Conservation (phyloP, 352 stramenopile genomes). For the Phytophthora agathidicida region DNA sequence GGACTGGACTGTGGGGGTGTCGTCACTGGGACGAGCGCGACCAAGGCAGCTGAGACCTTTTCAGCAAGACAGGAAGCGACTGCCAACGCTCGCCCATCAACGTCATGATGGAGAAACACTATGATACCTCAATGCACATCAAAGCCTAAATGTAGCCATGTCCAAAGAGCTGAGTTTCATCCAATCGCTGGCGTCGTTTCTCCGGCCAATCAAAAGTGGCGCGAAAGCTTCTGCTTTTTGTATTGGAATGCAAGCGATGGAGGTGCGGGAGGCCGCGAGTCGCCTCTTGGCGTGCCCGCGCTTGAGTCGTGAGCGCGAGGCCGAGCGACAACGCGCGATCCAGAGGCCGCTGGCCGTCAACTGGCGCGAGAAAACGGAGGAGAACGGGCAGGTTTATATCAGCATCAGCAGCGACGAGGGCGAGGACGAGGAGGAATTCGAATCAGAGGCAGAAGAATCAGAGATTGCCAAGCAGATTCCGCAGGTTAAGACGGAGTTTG, state of each 20-base stretch:
- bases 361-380: conserved; percentile 64
- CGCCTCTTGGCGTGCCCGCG: conserved; percentile 43
- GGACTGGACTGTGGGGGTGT: too few relatives aligned
- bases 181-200: conserved; percentile 23
- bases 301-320: conserved; percentile 40
- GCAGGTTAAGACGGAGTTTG: conserved; percentile 8
- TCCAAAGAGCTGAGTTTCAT: conserved; percentile 15
- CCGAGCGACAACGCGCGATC: conserved; percentile 82
- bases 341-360: conserved; percentile 80
- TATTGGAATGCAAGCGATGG: conserved; percentile 24
- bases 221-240: conserved; percentile 23
- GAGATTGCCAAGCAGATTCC: background rate
- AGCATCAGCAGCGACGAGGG: conserved; percentile 53
- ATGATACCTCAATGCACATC: conserved; percentile 5
- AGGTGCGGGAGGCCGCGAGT: conserved; percentile 41
- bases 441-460: conserved; percentile 4
- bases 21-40: conserved; percentile 38
- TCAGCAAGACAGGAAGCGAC: conserved; percentile 41
- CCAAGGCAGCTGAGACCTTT: conserved; percentile 26
- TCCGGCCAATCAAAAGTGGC: conserved; percentile 33
- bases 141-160: conserved; percentile 21
- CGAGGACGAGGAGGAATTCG: conserved; percentile 17
- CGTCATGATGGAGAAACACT: conserved; percentile 31
- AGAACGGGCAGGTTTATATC: conserved; percentile 63
- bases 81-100: conserved; percentile 36